A percentile compares a stretch with the other conserved stretches of the same genome.
These are phyloP conservation scores for Colletotrichum musae DNA, from an alignment of 2,329 filamentous ascomycete genomes.

Conservation along the genomic window DNA sequence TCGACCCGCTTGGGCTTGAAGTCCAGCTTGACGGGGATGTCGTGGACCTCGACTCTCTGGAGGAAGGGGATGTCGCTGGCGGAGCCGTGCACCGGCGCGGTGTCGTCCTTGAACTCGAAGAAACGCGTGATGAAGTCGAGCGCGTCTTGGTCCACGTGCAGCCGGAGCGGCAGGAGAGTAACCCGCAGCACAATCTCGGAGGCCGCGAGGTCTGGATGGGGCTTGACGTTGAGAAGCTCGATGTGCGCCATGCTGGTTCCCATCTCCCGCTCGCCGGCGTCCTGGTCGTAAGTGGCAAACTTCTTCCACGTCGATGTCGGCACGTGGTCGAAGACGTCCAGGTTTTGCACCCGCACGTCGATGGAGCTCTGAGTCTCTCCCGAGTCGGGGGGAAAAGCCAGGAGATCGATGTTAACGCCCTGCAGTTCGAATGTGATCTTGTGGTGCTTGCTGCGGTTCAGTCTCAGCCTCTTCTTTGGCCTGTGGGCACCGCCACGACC, in stretches of 20 bases:
- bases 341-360: slow-evolving; percentile 83
- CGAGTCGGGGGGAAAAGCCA: slow-evolving; percentile 81
- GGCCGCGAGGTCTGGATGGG: slow-evolving; percentile 85
- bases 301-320: slow-evolving; percentile 98
- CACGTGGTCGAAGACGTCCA: slow-evolving; percentile 95
- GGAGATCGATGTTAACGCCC: slow-evolving; percentile 85
- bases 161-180: slow-evolving; percentile 84
- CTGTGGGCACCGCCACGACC: slow-evolving; percentile 62
- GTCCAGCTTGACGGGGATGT: slow-evolving; percentile 86
- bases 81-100: slow-evolving; percentile 66
- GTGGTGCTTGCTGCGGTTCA: slow-evolving; percentile 89
- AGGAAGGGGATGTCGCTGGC: slow-evolving; percentile 86
- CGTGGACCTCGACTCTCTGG: slow-evolving; percentile 88
- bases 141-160: slow-evolving; percentile 98
- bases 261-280: slow-evolving; percentile 88
- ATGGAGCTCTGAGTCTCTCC: slow-evolving; percentile 91
- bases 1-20: slow-evolving; percentile 99
- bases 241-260: slow-evolving; percentile 91
- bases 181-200: slow-evolving; percentile 90
- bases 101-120: slow-evolving; percentile 96
- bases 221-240: slow-evolving; percentile 89
- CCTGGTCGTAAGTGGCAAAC: slow-evolving; percentile 93
- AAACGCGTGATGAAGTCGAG: slow-evolving; percentile 97
- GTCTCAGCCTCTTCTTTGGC: slow-evolving; percentile 72
- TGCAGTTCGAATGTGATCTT: slow-evolving; percentile 96